Evolutionary conservation across 2,329 filamentous ascomycete species (phyloP), one percentile per base, ranked within the genome.

Genomic region (Aspergillus costaricaensis): DNA sequence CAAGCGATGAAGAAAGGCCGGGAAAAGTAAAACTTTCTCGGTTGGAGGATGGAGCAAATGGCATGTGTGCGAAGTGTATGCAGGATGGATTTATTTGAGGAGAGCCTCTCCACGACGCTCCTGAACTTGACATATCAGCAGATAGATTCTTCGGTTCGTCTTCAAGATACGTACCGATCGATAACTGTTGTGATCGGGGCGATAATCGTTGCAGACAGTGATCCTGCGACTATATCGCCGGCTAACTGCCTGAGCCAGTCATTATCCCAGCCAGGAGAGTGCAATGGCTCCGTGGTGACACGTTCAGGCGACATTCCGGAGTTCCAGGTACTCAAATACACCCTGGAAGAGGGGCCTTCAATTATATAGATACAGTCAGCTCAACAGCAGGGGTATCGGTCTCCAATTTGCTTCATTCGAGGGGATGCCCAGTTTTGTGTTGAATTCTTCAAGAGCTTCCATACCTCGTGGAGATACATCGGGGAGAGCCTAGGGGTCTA

Each of bases 1-100:
- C 76, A 77, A 41, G 78, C 72, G 3, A 78, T 66, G 53, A 74
- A 70, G 54, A 75, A 75, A 2, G 76, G 76, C 8, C 75, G 74
- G 56, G 70, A 74, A 53, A 71, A 66, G 38, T 77, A 63, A 60
- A 76, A 79, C 19, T 61, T 56, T 0, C 55, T 47, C 1, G 70
- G 70, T 21, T 62, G 53, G 49, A 53, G 65, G 12, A 73, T 54
- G n/a, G 70, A 68, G 21, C 49, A 53, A 2, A 65, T 9, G 3
- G 64, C 54, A 57, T 73, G 66, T 3, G 59, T 53, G 17, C 63
- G 66, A 3, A 73, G 62, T 12, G 67, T 62, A 4, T 50, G 61
- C 7, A 72, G 55, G 23, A 73, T 58, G 4, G 69, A 62, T 23
- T 65, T 59, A 15, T 68, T 66, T 36, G 60, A 66, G 2, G 67